Evolutionary conservation across 108 stramenopile species (phyloP).

Genomic region (Fragilaria crotonensis): DNA sequence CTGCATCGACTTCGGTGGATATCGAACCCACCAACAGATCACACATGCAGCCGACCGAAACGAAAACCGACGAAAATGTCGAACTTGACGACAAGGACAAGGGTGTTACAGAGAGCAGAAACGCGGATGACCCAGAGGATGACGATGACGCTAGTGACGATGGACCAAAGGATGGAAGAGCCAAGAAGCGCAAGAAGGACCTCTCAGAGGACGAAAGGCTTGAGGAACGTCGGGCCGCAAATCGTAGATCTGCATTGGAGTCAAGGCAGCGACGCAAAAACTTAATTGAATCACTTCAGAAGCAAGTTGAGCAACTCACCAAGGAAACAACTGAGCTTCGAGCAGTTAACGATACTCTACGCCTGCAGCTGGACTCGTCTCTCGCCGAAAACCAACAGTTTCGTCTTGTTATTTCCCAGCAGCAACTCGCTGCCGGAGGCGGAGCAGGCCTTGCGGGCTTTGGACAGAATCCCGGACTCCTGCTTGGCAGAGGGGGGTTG

Average conservation of each 20-base stretch:
- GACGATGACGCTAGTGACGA: background rate
- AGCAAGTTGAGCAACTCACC: slow-evolving; percentile 26
- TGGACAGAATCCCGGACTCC: background rate
- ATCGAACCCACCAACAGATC: too few species aligned
- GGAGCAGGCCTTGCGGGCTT: background rate
- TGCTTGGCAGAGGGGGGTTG: background rate
- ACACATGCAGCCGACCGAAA: too few species aligned
- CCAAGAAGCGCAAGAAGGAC: background rate
- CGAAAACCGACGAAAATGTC: too few species aligned
- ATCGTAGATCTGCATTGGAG: slow-evolving; percentile 51
- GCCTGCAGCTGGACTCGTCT: slow-evolving; percentile 25
- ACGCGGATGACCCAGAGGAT: background rate
- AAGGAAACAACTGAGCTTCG: slow-evolving; percentile 36
- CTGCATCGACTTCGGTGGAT: too few species aligned
- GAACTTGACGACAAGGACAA: too few species aligned
- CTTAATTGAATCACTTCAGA: slow-evolving; percentile 44
- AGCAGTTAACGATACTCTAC: slow-evolving; percentile 30
- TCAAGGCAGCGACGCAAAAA: slow-evolving; percentile 48
- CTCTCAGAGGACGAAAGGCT: slow-evolving; percentile 8
- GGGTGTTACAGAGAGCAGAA: too few species aligned
- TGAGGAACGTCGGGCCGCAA: slow-evolving; percentile 31
- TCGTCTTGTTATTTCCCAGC: slow-evolving; percentile 1
- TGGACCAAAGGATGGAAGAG: background rate
- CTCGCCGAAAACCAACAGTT: slow-evolving; percentile 29
- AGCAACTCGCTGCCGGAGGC: background rate